phyloP scores from a whole-genome alignment of 768 basidiomycete species.

The Tulasnella sp. region DNA sequence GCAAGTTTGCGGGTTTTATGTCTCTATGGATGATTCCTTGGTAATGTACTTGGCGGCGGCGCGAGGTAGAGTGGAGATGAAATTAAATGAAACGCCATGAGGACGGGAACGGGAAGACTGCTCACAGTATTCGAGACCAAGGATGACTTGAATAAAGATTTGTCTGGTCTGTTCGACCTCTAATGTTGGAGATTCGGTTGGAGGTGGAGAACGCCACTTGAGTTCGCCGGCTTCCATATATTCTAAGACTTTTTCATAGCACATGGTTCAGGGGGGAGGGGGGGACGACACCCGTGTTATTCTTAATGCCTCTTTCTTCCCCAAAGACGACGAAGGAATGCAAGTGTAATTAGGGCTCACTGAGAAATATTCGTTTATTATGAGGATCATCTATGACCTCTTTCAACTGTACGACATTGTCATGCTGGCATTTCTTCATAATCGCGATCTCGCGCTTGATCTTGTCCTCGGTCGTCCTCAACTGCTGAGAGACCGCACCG shows the following conservation, averaged over 20 bases:
- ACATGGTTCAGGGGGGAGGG: not conserved
- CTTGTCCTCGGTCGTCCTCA: constrained; percentile 68
- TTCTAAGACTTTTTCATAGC: constrained; percentile 99
- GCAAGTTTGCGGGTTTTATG: constrained; percentile 96
- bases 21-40: constrained; percentile 99
- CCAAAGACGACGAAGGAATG: constrained; percentile 25
- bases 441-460: constrained; percentile 93
- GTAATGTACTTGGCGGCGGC: constrained; percentile 62
- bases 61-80: constrained; percentile 1
- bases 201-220: constrained; percentile 61
- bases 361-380: constrained; percentile 85
- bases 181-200: constrained; percentile 59
- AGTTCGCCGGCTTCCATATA: constrained; percentile 94
- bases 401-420: constrained; percentile 78
- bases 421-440: constrained; percentile 93
- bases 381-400: constrained; percentile 94
- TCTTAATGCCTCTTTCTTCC: not conserved
- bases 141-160: constrained; percentile 86
- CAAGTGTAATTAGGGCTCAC: constrained; percentile 49
- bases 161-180: constrained; percentile 74
- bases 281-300: not conserved
- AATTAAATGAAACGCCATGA: constrained; percentile 13
- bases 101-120: constrained; percentile 24
- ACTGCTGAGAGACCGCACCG: constrained; percentile 55
- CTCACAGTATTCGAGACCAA: constrained; percentile 92